Evolutionary conservation across 1,284 basidiomycete species (phyloP), one percentile per base, ranked within the genome.

Genomic region (Stereum hirsutum): DNA sequence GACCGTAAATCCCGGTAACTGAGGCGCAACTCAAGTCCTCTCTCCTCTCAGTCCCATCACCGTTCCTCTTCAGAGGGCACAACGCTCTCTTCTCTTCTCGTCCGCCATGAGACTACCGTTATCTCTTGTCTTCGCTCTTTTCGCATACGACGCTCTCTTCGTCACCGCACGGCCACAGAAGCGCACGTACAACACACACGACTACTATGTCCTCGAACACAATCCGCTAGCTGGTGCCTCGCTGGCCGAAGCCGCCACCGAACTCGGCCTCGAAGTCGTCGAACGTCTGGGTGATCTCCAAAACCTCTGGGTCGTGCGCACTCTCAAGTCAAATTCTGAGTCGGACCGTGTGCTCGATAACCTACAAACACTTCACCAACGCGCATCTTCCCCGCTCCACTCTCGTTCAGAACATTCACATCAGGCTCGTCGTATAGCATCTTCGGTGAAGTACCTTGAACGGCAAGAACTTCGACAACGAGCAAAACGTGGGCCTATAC

Each of bases 151-250:
- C 31, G 54, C 59, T 7, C 54, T 56, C 43, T 41, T 55, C 37
- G 56, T 55, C 24, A 8, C 15, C 25, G 52, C 64, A 14, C 50
- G 51, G 15, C 73, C 71, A 31, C 54, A 63, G 48, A 74, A 66
- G 54, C 72, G 72, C 38, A 63, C 66, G 34, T 94, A 98, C 61
- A 63, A 73, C 52, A 82, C 86, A 6, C 88, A 98, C 63, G 73
- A 86, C 53, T 99, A 99, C 68, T 95, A 94, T 66, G 85, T 91
- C 47, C 61, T 95, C 21, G 83, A 92, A 59, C 77, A 90, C 57
- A 64, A 74, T 52, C 75, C 85, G 40, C 56, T 57, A 6, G 58
- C 63, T 39, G 69, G 69, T 28, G 66, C 70, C 48, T 74, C 84
- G 45, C 64, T 84, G 49, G 62, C 62, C 37, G 72, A 81, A 41